Evolutionary conservation across 139 green algal species (phyloP).

Genomic region (Picochlorum costavermella): DNA sequence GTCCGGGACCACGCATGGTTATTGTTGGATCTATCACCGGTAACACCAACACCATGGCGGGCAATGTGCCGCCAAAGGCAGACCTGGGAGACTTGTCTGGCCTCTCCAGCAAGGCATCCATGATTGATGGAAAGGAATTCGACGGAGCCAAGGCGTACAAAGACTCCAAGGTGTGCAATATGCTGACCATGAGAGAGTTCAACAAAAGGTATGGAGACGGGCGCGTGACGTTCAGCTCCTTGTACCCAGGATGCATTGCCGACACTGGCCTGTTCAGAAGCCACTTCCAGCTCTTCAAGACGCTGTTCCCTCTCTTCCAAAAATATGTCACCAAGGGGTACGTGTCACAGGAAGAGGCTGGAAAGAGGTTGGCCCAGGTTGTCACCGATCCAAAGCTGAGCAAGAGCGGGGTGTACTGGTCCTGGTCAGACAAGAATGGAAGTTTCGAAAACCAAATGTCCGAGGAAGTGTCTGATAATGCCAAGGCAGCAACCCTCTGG

Average conservation of each 20-base stretch:
- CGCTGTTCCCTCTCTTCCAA: conserved; percentile 86
- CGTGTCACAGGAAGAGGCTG: conserved; percentile 81
- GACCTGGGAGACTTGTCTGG: conserved; percentile 82
- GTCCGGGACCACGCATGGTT: conserved; percentile 48
- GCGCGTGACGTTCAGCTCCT: conserved; percentile 73
- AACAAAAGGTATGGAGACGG: conserved; percentile 53
- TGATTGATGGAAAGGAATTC: conserved; percentile 86
- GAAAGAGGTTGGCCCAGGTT: conserved; percentile 71
- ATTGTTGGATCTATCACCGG: conserved; percentile 94
- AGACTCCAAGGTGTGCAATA: conserved; percentile 95
- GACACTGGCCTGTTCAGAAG: conserved; percentile 88
- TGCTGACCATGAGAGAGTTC: conserved; percentile 89
- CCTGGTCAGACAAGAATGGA: conserved; percentile 57
- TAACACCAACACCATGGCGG: conserved; percentile 92
- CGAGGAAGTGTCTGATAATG: conserved; percentile 53
- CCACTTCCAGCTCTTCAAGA: conserved; percentile 69
- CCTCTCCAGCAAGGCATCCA: conserved; percentile 48
- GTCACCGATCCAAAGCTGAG: conserved; percentile 56
- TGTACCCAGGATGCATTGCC: conserved; percentile 96
- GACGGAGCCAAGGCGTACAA: conserved; percentile 97
- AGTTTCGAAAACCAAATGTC: conserved; percentile 30
- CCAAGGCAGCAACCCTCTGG: conserved; percentile 71
- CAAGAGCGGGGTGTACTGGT: conserved; percentile 78
- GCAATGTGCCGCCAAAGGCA: conserved; percentile 85
- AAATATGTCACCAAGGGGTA: conserved; percentile 93